Conservation (phyloP, 768 basidiomycete genomes). For the Boletus pseudopeckii region DNA sequence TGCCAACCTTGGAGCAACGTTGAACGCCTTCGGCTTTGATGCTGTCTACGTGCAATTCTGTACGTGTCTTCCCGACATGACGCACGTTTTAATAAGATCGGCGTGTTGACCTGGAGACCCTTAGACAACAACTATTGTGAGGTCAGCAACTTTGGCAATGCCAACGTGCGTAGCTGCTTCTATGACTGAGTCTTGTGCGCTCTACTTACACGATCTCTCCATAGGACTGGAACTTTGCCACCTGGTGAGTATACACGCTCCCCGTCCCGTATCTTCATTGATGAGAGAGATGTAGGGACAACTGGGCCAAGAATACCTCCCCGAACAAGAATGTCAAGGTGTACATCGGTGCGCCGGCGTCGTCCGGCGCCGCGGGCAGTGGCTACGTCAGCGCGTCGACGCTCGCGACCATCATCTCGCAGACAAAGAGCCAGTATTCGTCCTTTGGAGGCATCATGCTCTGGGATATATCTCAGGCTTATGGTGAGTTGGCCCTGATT, state of each 20-base stretch:
- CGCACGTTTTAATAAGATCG: not conserved
- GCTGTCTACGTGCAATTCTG: slow-evolving; percentile 54
- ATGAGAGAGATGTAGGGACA: slow-evolving; percentile 34
- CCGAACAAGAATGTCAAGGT: slow-evolving; percentile 46
- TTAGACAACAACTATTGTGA: slow-evolving; percentile 48
- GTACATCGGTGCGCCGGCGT: slow-evolving; percentile 46
- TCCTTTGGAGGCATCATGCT: slow-evolving; percentile 45
- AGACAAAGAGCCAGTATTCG: slow-evolving; percentile 35
- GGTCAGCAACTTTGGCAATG: slow-evolving; percentile 40
- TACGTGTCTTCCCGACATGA: not conserved
- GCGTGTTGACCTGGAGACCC: not conserved
- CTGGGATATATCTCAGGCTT: slow-evolving; percentile 47
- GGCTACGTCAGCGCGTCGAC: slow-evolving; percentile 39
- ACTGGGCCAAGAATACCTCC: slow-evolving; percentile 42
- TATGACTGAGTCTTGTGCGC: not conserved
- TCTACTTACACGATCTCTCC: not conserved
- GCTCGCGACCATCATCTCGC: slow-evolving; percentile 32
- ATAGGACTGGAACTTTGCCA: slow-evolving; percentile 46
- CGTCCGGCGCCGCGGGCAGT: slow-evolving; percentile 36
- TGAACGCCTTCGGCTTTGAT: slow-evolving; percentile 44
- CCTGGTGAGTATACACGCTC: slow-evolving; percentile 29
- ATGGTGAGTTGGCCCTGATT: slow-evolving; percentile 25
- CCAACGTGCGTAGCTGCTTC: slow-evolving; percentile 27
- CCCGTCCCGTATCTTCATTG: not conserved
- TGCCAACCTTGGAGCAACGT: slow-evolving; percentile 39